A percentile compares a stretch with the other conserved stretches of the same genome.
Conservation (phyloP, 768 basidiomycete genomes). For the Suillus spraguei region DNA sequence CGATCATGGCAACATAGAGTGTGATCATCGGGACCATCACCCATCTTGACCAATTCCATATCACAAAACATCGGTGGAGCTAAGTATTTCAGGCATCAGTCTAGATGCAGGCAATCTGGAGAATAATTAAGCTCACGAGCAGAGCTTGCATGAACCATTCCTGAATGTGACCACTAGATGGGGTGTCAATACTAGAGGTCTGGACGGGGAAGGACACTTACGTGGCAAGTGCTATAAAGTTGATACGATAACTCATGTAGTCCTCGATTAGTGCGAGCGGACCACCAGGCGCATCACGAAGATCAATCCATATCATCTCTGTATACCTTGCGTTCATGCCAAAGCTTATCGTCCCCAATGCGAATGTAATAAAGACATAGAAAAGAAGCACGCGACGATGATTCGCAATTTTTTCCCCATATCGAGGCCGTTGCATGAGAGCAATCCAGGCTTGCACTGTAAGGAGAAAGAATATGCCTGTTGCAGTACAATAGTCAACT, state of each 20-base stretch:
- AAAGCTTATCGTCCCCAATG: slow-evolving; percentile 21
- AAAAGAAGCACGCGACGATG: background rate
- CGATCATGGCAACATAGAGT: slow-evolving; percentile 18
- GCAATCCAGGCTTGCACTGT: slow-evolving; percentile 3
- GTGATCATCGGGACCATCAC: slow-evolving; percentile 21
- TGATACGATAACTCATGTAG: background rate
- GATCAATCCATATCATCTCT: slow-evolving; percentile 27
- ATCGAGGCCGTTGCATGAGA: background rate
- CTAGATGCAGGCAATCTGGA: background rate
- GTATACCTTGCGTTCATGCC: slow-evolving; percentile 21
- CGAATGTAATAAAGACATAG: slow-evolving; percentile 14
- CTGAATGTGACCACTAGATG: background rate
- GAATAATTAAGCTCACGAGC: background rate
- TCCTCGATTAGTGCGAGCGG: background rate
- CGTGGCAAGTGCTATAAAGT: background rate
- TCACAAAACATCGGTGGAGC: slow-evolving; percentile 18
- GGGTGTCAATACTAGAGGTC: background rate
- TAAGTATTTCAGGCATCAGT: background rate
- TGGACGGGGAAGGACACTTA: background rate
- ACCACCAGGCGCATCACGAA: slow-evolving; percentile 16
- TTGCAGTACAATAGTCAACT: background rate
- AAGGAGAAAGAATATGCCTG: slow-evolving; percentile 20
- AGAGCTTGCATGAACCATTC: slow-evolving; percentile 4
- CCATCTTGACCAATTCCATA: slow-evolving; percentile 21
- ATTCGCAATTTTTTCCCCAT: background rate